A percentile compares a stretch with the other conserved stretches of the same genome.
These are phyloP conservation scores for Nicotiana attenuata DNA, from an alignment of 257 asterid genomes.

Conservation along the genomic window DNA sequence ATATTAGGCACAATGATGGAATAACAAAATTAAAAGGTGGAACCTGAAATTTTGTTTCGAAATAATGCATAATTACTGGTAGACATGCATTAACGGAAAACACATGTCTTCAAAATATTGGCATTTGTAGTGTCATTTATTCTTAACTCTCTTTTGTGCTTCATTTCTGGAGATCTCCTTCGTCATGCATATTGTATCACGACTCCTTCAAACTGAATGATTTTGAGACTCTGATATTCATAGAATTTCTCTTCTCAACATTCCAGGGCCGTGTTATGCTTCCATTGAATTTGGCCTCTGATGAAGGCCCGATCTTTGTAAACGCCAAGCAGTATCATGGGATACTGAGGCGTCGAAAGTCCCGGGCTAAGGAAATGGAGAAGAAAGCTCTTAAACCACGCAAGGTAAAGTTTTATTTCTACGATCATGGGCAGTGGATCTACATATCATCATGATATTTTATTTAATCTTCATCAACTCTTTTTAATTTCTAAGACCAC, in stretches of 20 bases:
- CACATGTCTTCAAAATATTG: neutral
- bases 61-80: neutral
- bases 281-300: conserved; percentile 48
- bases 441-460: neutral
- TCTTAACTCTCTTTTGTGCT: neutral
- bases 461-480: neutral
- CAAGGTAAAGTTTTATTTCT: conserved; percentile 36
- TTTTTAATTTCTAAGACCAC: neutral
- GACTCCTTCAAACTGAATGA: neutral
- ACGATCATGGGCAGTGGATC: neutral
- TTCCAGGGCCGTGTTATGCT: conserved; percentile 72
- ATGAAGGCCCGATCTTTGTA: conserved; percentile 60
- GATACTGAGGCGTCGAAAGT: conserved; percentile 69
- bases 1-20: neutral
- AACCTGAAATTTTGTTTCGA: neutral
- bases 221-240: conserved; percentile 4
- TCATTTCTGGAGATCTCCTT: neutral
- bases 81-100: neutral
- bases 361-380: conserved; percentile 58
- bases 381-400: conserved; percentile 39
- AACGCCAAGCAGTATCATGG: conserved; percentile 81
- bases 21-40: neutral
- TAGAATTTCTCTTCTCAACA: neutral
- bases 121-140: neutral
- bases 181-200: neutral